Conservation (phyloP, 371 early-diverging fungal genomes). For the Saksenaea vasiformis region DNA sequence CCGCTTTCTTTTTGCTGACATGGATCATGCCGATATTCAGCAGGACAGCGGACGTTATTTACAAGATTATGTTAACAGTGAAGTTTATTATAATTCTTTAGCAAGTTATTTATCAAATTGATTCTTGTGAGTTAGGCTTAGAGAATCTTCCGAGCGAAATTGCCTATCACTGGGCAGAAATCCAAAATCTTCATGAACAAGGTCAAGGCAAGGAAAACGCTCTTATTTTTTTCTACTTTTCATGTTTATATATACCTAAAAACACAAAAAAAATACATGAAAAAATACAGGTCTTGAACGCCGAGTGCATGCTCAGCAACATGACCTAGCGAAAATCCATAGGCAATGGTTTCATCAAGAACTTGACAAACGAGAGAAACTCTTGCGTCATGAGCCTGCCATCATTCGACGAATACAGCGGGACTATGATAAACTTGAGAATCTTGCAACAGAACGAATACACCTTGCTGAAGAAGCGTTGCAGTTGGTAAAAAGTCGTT, state of each 20-base stretch:
- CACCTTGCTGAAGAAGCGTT: constrained; percentile 49
- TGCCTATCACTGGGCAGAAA: constrained; percentile 52
- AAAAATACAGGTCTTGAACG: constrained; percentile 29
- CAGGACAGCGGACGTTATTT: constrained; percentile 49
- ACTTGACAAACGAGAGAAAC: constrained; percentile 29
- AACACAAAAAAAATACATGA: neutral
- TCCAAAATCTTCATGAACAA: constrained; percentile 41
- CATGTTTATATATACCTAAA: neutral
- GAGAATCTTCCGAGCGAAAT: constrained; percentile 59
- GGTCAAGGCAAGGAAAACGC: constrained; percentile 27
- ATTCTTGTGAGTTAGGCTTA: constrained; percentile 27
- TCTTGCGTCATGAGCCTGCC: constrained; percentile 35
- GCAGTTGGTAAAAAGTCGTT: constrained; percentile 31
- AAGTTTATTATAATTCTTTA: constrained; percentile 1
- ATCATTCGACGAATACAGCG: constrained; percentile 39
- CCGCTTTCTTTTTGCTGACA: constrained; percentile 1
- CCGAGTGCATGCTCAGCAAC: constrained; percentile 33
- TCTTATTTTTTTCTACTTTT: neutral
- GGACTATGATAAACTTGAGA: constrained; percentile 44
- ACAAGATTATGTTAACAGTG: constrained; percentile 50
- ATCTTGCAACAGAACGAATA: constrained; percentile 41
- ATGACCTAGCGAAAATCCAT: constrained; percentile 43
- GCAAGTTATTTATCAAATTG: neutral
- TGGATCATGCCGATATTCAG: constrained; percentile 32
- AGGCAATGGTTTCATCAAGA: constrained; percentile 44